Evolutionary conservation across 129 eudicot species (phyloP).

Genomic region (Solidago caesia): DNA sequence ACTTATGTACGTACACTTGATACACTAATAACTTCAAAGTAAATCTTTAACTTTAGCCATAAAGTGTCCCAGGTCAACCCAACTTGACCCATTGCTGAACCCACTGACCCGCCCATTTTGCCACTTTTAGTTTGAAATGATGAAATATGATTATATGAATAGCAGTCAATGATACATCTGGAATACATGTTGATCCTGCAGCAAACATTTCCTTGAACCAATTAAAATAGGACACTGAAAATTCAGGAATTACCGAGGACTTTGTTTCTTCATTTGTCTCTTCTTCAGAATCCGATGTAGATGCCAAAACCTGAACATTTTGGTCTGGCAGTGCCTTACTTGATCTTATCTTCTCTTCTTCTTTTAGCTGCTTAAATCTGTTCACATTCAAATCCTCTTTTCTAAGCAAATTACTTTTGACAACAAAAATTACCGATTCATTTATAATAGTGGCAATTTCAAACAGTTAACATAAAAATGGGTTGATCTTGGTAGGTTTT

Average conservation of each 20-base stretch:
- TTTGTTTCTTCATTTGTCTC: conserved; percentile 48
- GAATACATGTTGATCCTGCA: not conserved
- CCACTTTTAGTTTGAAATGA: not conserved
- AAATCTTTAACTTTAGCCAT: not conserved
- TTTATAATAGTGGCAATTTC: not conserved
- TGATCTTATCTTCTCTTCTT: conserved; percentile 53
- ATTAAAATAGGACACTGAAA: not conserved
- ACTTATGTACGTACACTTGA: not conserved
- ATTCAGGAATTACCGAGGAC: conserved; percentile 46
- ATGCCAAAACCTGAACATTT: conserved; percentile 47
- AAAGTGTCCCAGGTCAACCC: not conserved
- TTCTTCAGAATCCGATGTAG: conserved; percentile 60
- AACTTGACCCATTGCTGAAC: not conserved
- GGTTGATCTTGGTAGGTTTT: not conserved
- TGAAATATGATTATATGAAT: not conserved
- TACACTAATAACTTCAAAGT: too few species aligned
- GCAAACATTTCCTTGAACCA: not conserved
- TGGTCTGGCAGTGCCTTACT: conserved; percentile 58
- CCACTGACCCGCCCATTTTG: not conserved
- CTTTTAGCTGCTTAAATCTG: conserved; percentile 81
- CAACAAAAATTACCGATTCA: conserved; percentile 2
- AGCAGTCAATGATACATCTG: not conserved
- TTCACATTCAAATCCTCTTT: conserved; percentile 17
- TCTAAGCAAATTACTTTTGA: conserved; percentile 20
- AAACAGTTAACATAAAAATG: not conserved